Evolutionary conservation across 1,284 basidiomycete genomes (phyloP), one percentile per base, ranked within the genome.

Genomic region (Hymenochaete sp.): DNA sequence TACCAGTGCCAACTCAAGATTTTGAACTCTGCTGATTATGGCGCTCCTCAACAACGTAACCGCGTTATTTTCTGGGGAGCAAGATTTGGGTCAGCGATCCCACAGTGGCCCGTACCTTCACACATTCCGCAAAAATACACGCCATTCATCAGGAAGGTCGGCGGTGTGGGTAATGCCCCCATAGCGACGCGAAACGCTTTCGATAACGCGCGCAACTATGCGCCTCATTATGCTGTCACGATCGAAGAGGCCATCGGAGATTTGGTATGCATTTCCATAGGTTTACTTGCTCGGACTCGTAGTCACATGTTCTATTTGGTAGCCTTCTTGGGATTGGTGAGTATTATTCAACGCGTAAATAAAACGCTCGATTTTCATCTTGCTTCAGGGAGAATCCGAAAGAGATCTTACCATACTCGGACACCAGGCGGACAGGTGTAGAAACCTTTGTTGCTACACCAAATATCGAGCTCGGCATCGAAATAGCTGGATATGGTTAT

Each of bases 21-120:
- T 7, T 63, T 85, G 0, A 77, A 86, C 55, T 77, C 82, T 27
- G 75, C 69, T 0, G 73, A 79, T 32, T 82, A 82, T 60, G 82
- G 83, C 13, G 70, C 72, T 8, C 82, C 82, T 21, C 82, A 86
- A 61, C 64, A 67, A 27, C 72, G 82, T n/a, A 62, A 66, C 33
- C 66, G 83, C 13, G 71, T 82, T 11, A 81, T 86, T 41, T 77
- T 86, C 57, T 71, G 71, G 66, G 83, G 71, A 29, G 74, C 81
- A 3, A 71, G 67, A 44, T 66, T 68, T 13, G 79, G 75, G 21
- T 42, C 73, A 1, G 58, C 67, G 7, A 59, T 84, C 4, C 82
- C 82, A 1, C 59, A 71, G 10, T 79, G 78, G 56, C 82, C 82
- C 0, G 56, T 72, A n/a, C 82, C 82, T 0, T 71, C 75, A 0